These are phyloP conservation scores for Acorus calamus DNA, from an alignment of 106 monocot species.

Conservation along the genomic window DNA sequence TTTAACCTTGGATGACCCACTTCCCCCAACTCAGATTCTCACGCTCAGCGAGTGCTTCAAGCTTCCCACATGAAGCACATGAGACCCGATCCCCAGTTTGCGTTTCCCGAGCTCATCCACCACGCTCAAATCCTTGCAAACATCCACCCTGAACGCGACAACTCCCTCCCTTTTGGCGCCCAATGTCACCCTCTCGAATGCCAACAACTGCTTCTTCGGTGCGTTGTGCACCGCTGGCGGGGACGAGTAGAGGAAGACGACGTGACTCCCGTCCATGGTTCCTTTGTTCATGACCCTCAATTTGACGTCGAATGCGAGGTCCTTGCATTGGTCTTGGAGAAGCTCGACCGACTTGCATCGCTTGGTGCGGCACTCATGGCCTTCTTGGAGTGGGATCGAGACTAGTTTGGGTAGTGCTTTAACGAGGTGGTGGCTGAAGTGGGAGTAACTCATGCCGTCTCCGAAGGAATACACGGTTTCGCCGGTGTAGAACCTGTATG, in stretches of 20 bases:
- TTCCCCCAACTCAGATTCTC: conserved; percentile 27
- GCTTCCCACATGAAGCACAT: conserved; percentile 66
- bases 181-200: conserved; percentile 69
- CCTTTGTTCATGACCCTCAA: conserved; percentile 56
- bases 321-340: conserved; percentile 28
- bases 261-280: conserved; percentile 35
- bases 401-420: conserved; percentile 38
- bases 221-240: conserved; percentile 67
- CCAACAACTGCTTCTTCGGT: conserved; percentile 72
- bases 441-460: conserved; percentile 76
- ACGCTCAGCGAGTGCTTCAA: conserved; percentile 80
- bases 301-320: conserved; percentile 39
- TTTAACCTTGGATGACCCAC: no score
- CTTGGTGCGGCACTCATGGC: conserved; percentile 32
- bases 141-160: conserved; percentile 76
- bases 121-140: conserved; percentile 79
- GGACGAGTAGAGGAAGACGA: conserved; percentile 64
- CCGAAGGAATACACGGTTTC: conserved; percentile 69
- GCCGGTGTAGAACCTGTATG: conserved; percentile 93
- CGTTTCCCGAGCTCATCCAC: conserved; percentile 65
- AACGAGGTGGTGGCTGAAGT: conserved; percentile 42
- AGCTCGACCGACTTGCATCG: conserved; percentile 54
- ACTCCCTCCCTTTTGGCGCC: conserved; percentile 15
- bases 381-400: conserved; percentile 45
- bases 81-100: conserved; percentile 72